Evolutionary conservation across 2,329 filamentous ascomycete genomes (phyloP).

Genomic region (Penicillium psychrosexuale): DNA sequence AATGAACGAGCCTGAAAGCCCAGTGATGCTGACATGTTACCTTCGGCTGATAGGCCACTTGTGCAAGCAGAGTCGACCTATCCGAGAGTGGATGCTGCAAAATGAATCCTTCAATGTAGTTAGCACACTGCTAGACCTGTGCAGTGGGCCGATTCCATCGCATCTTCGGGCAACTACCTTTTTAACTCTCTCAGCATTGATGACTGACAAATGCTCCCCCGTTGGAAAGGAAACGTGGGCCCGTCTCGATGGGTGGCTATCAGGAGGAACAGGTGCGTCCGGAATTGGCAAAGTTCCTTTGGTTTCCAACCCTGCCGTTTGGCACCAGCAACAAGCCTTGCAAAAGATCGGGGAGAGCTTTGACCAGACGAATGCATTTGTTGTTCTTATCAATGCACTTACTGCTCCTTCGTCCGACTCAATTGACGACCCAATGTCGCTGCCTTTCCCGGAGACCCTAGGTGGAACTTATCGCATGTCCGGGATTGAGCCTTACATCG

Average conservation of each 20-base stretch:
- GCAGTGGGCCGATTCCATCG: slow-evolving; percentile 70
- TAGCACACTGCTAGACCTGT: slow-evolving; percentile 72
- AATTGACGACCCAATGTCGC: slow-evolving; percentile 62
- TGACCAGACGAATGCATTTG: slow-evolving; percentile 81
- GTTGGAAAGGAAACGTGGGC: slow-evolving; percentile 75
- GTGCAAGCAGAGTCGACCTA: slow-evolving; percentile 67
- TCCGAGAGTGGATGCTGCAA: slow-evolving; percentile 70
- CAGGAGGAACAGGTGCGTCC: slow-evolving; percentile 47
- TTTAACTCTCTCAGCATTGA: slow-evolving; percentile 68
- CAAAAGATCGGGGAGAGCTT: slow-evolving; percentile 73
- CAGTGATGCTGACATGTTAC: slow-evolving; percentile 96
- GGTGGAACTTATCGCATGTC: slow-evolving; percentile 74
- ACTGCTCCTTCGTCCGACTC: slow-evolving; percentile 55
- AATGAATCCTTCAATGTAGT: slow-evolving; percentile 66
- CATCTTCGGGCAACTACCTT: slow-evolving; percentile 82
- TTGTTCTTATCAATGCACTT: slow-evolving; percentile 71
- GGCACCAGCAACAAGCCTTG: slow-evolving; percentile 61
- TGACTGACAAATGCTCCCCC: slow-evolving; percentile 67
- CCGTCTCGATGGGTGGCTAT: slow-evolving; percentile 75
- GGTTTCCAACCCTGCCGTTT: slow-evolving; percentile 40
- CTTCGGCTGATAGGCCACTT: slow-evolving; percentile 82
- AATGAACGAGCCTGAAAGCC: slow-evolving; percentile 85
- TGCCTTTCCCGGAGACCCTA: slow-evolving; percentile 84
- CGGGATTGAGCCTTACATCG: slow-evolving; percentile 88
- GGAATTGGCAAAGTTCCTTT: slow-evolving; percentile 49